Evolutionary conservation across 2,329 filamentous ascomycete genomes (phyloP).

Genomic region (Pseudogymnoascus sp.): DNA sequence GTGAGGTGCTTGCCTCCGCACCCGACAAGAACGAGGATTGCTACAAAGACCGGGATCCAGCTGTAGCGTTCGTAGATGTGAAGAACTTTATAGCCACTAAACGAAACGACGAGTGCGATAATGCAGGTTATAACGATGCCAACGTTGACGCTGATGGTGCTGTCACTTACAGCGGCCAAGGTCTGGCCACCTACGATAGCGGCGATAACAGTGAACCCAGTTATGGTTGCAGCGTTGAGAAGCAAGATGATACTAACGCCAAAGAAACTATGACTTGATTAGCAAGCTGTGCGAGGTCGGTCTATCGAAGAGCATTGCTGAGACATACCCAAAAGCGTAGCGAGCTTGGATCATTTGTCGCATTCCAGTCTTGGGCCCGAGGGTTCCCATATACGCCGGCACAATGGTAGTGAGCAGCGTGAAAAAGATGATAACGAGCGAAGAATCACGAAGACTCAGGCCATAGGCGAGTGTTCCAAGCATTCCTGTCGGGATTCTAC

Average conservation of each 20-base stretch:
- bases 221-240: conserved; percentile 55
- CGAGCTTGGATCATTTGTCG: conserved; percentile 59
- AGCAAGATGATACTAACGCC: conserved; percentile 52
- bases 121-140: conserved; percentile 56
- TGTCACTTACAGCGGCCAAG: conserved; percentile 45
- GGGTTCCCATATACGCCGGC: conserved; percentile 49
- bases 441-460: conserved; percentile 47
- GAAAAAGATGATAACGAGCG: conserved; percentile 58
- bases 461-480: conserved; percentile 49
- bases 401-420: conserved; percentile 46
- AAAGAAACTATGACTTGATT: conserved; percentile 38
- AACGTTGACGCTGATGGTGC: conserved; percentile 42
- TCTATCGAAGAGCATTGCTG: conserved; percentile 10
- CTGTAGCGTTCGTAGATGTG: conserved; percentile 53
- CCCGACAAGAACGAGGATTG: conserved; percentile 48
- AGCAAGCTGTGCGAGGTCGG: conserved; percentile 11
- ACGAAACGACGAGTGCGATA: conserved; percentile 51
- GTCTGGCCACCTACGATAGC: conserved; percentile 55
- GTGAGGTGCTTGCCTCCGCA: conserved; percentile 44
- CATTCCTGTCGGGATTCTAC: conserved; percentile 56
- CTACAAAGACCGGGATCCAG: conserved; percentile 48
- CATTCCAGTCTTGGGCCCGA: conserved; percentile 57
- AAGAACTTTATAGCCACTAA: conserved; percentile 51
- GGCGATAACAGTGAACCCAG: conserved; percentile 57
- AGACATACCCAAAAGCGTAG: conserved; percentile 49